A percentile compares a stretch with the other conserved stretches of the same genome.
These are phyloP conservation scores for Auriscalpium microsporum DNA, from an alignment of 768 basidiomycete genomes.

Conservation along the genomic window DNA sequence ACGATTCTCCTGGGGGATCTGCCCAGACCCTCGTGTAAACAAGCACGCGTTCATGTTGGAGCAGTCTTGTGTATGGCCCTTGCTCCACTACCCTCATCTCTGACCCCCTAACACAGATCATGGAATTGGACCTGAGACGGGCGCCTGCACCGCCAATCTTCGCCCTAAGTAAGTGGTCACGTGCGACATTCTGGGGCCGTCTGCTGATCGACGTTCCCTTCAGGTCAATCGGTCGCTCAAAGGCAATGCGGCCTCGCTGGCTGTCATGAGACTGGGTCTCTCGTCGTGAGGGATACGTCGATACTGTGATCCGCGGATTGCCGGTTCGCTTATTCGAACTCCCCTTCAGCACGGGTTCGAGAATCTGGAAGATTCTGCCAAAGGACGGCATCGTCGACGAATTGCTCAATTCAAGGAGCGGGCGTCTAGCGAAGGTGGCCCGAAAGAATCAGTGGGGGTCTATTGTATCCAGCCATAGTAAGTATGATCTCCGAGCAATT, in stretches of 20 bases:
- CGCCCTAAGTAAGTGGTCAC: conserved; percentile 58
- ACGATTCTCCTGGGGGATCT: conserved; percentile 76
- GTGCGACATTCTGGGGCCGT: background rate
- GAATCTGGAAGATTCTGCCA: conserved; percentile 74
- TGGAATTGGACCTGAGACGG: conserved; percentile 81
- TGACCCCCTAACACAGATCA: conserved; percentile 43
- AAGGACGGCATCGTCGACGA: conserved; percentile 83
- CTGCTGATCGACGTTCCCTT: conserved; percentile 2
- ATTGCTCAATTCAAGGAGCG: conserved; percentile 61
- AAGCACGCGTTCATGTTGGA: conserved; percentile 93
- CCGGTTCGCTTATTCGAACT: conserved; percentile 7
- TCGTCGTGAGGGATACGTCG: conserved; percentile 70
- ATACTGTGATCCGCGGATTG: background rate
- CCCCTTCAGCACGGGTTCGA: conserved; percentile 66
- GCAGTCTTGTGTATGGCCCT: conserved; percentile 37
- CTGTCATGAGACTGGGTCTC: conserved; percentile 88
- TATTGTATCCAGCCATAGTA: conserved; percentile 85
- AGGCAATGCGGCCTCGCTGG: conserved; percentile 83
- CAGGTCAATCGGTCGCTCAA: conserved; percentile 84
- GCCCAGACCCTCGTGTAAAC: conserved; percentile 82
- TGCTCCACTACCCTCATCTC: conserved; percentile 5
- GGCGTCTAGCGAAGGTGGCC: conserved; percentile 67
- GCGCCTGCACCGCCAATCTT: conserved; percentile 84
- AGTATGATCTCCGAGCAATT: conserved; percentile 19
- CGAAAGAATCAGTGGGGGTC: conserved; percentile 88